Conservation (phyloP, 805 yeast genomes). For the Kazachstania martiniae region DNA sequence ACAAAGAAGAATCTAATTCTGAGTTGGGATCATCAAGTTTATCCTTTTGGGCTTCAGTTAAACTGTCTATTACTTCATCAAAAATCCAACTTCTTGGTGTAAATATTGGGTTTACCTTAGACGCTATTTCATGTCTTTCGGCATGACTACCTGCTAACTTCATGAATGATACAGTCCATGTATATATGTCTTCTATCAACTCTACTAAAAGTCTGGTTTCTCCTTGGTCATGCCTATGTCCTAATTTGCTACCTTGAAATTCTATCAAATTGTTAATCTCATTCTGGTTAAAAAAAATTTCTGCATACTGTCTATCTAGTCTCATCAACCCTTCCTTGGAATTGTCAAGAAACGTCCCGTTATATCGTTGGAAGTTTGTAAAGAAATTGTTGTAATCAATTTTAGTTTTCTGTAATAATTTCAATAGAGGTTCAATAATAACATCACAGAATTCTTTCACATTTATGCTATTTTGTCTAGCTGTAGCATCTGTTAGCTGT, state of each 20-base stretch:
- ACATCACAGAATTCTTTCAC: slow-evolving; percentile 14
- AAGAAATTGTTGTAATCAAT: slow-evolving; percentile 79
- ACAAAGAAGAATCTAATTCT: slow-evolving; percentile 27
- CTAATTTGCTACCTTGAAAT: slow-evolving; percentile 13
- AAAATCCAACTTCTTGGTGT: slow-evolving; percentile 79
- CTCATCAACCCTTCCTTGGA: slow-evolving; percentile 13
- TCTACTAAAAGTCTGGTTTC: slow-evolving; percentile 30
- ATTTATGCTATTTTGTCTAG: slow-evolving; percentile 6
- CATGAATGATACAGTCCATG: slow-evolving; percentile 46
- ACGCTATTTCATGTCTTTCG: slow-evolving; percentile 34
- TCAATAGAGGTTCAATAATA: slow-evolving; percentile 50
- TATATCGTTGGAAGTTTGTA: slow-evolving; percentile 42
- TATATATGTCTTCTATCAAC: slow-evolving; percentile 30
- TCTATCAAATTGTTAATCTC: too few relatives aligned
- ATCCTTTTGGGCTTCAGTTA: slow-evolving; percentile 40
- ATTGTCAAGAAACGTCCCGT: slow-evolving; percentile 29
- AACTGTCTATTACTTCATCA: slow-evolving; percentile 61
- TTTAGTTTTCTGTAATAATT: slow-evolving; percentile 46
- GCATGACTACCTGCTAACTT: slow-evolving; percentile 32
- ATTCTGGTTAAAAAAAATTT: slow-evolving; percentile 15
- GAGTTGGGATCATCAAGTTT: slow-evolving; percentile 27
- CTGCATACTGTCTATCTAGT: slow-evolving; percentile 9
- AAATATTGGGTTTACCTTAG: slow-evolving; percentile 59
- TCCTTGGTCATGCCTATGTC: slow-evolving; percentile 24
- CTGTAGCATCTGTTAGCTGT: slow-evolving; percentile 1